These are phyloP conservation scores for Pseudocercospora eumusae DNA, from an alignment of 2,329 filamentous ascomycete genomes.

Conservation along the genomic window DNA sequence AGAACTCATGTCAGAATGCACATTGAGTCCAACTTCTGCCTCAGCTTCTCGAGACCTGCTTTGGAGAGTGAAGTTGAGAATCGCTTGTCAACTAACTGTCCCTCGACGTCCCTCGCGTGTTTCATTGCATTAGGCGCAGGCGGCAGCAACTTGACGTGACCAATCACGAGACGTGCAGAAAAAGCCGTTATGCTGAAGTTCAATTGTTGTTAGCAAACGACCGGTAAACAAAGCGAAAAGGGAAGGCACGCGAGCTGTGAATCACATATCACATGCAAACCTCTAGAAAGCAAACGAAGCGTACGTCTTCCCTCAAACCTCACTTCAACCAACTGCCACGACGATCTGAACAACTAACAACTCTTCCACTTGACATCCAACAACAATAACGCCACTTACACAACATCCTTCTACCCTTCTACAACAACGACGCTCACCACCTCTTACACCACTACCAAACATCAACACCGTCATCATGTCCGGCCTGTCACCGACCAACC, in stretches of 20 bases:
- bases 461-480: slow-evolving; percentile 7
- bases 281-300: slow-evolving; percentile 11
- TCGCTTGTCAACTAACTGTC: background rate
- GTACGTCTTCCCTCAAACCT: background rate
- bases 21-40: too few species aligned
- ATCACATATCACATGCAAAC: slow-evolving; percentile 13
- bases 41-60: background rate
- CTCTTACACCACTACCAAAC: slow-evolving; percentile 6
- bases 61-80: background rate
- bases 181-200: background rate
- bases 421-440: slow-evolving; percentile 5
- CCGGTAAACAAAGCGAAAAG: slow-evolving; percentile 1
- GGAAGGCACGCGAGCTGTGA: slow-evolving; percentile 1
- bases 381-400: slow-evolving; percentile 8
- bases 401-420: slow-evolving; percentile 10
- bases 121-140: too few species aligned
- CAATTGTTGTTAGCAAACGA: slow-evolving; percentile 9
- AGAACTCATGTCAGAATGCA: too few species aligned
- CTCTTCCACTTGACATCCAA: slow-evolving; percentile 3
- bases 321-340: background rate
- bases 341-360: background rate
- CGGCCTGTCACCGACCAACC: slow-evolving; percentile 9
- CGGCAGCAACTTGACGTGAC: background rate
- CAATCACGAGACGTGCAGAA: background rate
- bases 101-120: background rate